Evolutionary conservation across 2,329 filamentous ascomycete genomes (phyloP).

Genomic region (Claviceps digitariae): DNA sequence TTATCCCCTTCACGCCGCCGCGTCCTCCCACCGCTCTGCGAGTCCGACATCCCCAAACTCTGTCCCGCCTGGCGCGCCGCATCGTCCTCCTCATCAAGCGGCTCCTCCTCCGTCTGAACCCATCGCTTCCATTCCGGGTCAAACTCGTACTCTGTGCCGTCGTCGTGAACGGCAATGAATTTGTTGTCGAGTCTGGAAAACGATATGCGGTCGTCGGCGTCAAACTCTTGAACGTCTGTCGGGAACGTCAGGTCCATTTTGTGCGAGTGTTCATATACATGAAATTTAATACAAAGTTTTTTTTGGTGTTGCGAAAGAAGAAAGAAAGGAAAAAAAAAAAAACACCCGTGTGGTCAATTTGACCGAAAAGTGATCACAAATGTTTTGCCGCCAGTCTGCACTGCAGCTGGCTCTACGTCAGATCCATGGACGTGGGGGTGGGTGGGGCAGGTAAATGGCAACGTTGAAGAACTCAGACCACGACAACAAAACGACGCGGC

Average conservation of each 20-base stretch:
- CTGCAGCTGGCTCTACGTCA: slow-evolving; percentile 1
- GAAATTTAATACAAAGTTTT: neutral
- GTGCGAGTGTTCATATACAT: neutral
- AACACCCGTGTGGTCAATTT: neutral
- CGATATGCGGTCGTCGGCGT: slow-evolving; percentile 67
- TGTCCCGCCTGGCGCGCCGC: neutral
- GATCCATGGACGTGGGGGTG: neutral
- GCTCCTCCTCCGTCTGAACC: slow-evolving; percentile 48
- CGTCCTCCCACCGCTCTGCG: slow-evolving; percentile 20
- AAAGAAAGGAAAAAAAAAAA: neutral
- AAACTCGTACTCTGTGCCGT: slow-evolving; percentile 77
- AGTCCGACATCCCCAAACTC: neutral
- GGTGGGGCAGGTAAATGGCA: too few species aligned
- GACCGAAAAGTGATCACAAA: too few species aligned
- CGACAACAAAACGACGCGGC: too few species aligned
- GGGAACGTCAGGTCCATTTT: slow-evolving; percentile 33
- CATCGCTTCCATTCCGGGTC: slow-evolving; percentile 58
- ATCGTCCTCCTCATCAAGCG: slow-evolving; percentile 28
- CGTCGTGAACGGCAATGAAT: slow-evolving; percentile 71
- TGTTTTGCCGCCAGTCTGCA: too few species aligned
- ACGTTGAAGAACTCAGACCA: too few species aligned
- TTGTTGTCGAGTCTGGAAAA: slow-evolving; percentile 74
- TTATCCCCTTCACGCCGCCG: slow-evolving; percentile 27
- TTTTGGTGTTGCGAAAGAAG: neutral
- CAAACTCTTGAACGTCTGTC: slow-evolving; percentile 54